Evolutionary conservation across 192 early-diverging fungal species (phyloP).

Genomic region (Rhizoclosmatium globosum): DNA sequence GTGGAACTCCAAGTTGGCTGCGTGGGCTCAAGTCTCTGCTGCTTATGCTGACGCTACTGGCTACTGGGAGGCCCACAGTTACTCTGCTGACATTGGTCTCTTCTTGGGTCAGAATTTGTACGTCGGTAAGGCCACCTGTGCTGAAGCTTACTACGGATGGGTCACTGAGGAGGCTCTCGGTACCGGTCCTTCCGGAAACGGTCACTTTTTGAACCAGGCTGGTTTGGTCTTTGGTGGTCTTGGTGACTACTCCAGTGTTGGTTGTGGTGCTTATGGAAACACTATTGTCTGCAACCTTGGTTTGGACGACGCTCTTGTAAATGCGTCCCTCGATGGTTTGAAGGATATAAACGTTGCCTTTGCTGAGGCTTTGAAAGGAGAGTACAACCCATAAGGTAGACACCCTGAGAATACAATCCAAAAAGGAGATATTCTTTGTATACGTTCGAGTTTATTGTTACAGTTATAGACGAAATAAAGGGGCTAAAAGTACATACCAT

Average conservation of each 20-base stretch:
- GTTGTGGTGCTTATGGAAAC: constrained; percentile 1
- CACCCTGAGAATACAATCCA: no score
- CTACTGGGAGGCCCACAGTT: background rate
- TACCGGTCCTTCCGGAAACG: background rate
- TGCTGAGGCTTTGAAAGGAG: no score
- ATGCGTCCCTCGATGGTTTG: no score
- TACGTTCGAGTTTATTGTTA: no score
- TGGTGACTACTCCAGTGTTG: background rate
- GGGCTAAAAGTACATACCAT: no score
- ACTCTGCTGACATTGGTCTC: background rate
- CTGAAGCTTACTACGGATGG: constrained; percentile 20
- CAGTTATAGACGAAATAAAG: no score
- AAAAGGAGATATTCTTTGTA: no score
- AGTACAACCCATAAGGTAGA: no score
- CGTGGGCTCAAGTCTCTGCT: constrained; percentile 2
- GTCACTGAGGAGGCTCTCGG: constrained; percentile 14
- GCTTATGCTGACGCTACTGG: background rate
- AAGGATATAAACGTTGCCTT: no score
- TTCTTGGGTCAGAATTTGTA: constrained; percentile 10
- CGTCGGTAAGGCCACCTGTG: constrained; percentile 1
- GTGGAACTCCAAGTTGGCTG: background rate
- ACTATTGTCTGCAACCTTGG: constrained; percentile 15
- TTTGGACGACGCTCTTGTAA: background rate
- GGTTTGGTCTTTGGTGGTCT: background rate
- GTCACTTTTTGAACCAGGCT: constrained; percentile 5